These are phyloP conservation scores for Dipteronia dyeriana DNA, from an alignment of 345 rosid genomes.

Conservation along the genomic window DNA sequence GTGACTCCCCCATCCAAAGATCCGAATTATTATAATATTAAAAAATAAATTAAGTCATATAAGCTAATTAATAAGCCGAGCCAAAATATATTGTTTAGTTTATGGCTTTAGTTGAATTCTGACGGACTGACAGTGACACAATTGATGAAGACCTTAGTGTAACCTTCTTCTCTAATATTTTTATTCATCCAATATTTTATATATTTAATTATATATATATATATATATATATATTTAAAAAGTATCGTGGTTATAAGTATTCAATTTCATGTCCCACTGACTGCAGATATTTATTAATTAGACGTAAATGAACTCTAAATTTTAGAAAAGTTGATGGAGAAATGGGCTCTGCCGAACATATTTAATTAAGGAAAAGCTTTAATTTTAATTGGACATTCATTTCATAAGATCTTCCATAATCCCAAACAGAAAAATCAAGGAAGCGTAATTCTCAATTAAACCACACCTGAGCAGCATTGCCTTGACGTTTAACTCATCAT, in stretches of 20 bases:
- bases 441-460: background rate
- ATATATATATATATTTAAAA: background rate
- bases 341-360: background rate
- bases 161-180: background rate
- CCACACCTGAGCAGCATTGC: background rate
- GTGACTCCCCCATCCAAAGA: too few species aligned
- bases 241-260: constrained; percentile 2
- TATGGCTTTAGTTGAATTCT: constrained; percentile 7
- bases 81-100: background rate
- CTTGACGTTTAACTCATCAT: background rate
- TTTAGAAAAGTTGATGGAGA: constrained; percentile 1
- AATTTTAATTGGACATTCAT: constrained; percentile 2
- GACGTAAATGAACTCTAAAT: background rate
- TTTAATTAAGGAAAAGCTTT: background rate
- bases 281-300: background rate
- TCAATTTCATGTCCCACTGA: constrained; percentile 16
- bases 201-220: background rate
- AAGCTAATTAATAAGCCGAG: constrained; percentile 1
- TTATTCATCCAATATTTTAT: background rate
- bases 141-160: constrained; percentile 13
- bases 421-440: background rate
- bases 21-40: too few species aligned
- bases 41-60: too few species aligned
- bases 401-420: constrained; percentile 1
- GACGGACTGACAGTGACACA: constrained; percentile 4